These are phyloP conservation scores for Pseudogymnoascus verrucosus DNA, from an alignment of 2,329 filamentous ascomycete species.

Conservation along the genomic window DNA sequence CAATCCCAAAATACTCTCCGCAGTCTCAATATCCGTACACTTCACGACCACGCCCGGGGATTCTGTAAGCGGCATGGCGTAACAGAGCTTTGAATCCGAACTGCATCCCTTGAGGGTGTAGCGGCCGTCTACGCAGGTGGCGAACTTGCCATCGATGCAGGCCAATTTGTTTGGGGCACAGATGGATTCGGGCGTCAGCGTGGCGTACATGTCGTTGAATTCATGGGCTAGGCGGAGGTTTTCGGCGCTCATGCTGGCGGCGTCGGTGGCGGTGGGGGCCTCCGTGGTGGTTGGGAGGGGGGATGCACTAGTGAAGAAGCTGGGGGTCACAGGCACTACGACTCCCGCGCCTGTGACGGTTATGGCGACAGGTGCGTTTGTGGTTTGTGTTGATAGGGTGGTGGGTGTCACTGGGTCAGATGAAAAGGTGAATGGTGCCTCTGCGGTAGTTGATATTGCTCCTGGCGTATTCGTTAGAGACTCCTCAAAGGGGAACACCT, in stretches of 20 bases:
- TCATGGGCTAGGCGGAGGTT: slow-evolving; percentile 26
- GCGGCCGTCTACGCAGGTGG: slow-evolving; percentile 35
- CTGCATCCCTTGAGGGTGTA: slow-evolving; percentile 34
- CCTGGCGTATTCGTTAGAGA: neutral
- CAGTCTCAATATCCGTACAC: slow-evolving; percentile 37
- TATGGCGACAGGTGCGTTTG: neutral
- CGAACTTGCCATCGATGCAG: slow-evolving; percentile 44
- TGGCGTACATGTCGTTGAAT: slow-evolving; percentile 23
- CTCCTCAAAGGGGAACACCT: neutral
- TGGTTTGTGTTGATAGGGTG: neutral
- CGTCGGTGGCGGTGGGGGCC: slow-evolving; percentile 10
- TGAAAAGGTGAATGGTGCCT: neutral
- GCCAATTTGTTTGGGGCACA: slow-evolving; percentile 42
- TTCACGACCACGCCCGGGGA: slow-evolving; percentile 40
- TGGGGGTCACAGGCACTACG: neutral
- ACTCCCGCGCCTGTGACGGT: neutral
- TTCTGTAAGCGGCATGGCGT: slow-evolving; percentile 45
- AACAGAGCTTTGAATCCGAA: slow-evolving; percentile 32
- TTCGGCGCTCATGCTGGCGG: slow-evolving; percentile 13
- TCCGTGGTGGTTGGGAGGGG: neutral
- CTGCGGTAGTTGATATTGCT: neutral
- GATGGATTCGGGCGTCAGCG: slow-evolving; percentile 33
- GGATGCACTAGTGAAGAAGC: neutral
- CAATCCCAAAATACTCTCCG: slow-evolving; percentile 35
- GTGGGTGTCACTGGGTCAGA: neutral